Evolutionary conservation across 176 grass and related monocot genomes (phyloP), one percentile per base, ranked within the genome.

Genomic region (Carex cristatella): DNA sequence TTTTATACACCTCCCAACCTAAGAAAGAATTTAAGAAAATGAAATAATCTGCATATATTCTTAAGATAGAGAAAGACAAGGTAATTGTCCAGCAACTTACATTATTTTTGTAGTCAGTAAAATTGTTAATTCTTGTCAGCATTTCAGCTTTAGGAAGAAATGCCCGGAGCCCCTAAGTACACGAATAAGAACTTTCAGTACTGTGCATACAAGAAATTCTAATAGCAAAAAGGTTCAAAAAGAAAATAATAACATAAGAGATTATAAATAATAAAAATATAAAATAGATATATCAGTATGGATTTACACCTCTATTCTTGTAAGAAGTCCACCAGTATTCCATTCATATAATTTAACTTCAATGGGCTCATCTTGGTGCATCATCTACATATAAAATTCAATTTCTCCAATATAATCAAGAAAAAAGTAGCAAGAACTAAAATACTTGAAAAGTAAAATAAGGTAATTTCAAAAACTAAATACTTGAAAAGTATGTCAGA

Each of bases 101-200:
- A 91, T 82, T 90, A 61, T 90, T 87, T 87, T 97, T 97, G 35
- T 92, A 89, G 69, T 92, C 90, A 38, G 79, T 90, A 85, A 93
- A 97, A 78, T 91, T 94, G 84, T 75, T 91, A 85, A 94, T 88
- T 87, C 74, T 90, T 51, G 84, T 86, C 87, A 93, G 91, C 87
- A 97, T 84, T 84, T 93, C 91, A 84, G 85, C 86, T 87, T 93
- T 97, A 84, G 95, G 95, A n/a, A 97, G 90, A 68, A 93, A 97
- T 16, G 91, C 95, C 44, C 95, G 89, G 84, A 97, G 87, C 4
- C 95, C 95, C 92, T 93, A 86, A 85, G 33, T 4, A 81, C 44
- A 83, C 15, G 11, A 4, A 76, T 28, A 56, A 14, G 48, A 77
- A 32, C 32, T 76, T 55, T 76, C 30, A 76, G 23, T 77, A 77